A percentile compares a stretch with the other conserved stretches of the same genome.
Evolutionary conservation across 176 grass and related monocot species (phyloP).

Genomic region (Triticum timopheevii): DNA sequence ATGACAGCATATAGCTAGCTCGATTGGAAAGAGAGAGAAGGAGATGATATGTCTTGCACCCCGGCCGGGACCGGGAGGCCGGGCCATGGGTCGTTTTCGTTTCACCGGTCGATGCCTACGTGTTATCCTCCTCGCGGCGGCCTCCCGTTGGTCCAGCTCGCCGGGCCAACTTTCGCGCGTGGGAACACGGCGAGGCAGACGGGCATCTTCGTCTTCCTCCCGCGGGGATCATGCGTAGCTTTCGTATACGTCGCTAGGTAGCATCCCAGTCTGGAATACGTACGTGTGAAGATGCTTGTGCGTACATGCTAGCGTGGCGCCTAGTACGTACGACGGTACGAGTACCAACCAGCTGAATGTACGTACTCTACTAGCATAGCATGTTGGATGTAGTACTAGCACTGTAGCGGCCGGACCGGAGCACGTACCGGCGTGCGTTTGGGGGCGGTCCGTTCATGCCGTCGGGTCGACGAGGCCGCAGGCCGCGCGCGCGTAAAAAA

Average conservation of each 20-base stretch:
- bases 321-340: too few relatives aligned
- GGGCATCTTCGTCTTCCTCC: neutral
- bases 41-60: too few relatives aligned
- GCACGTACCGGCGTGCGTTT: too few relatives aligned
- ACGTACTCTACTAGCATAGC: too few relatives aligned
- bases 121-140: slow-evolving; percentile 7
- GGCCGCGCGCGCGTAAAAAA: too few relatives aligned
- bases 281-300: neutral
- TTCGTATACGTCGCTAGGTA: neutral
- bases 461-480: too few relatives aligned
- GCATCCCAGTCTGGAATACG: neutral
- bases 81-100: neutral
- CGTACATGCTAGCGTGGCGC: too few relatives aligned
- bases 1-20: neutral
- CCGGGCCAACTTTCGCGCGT: neutral
- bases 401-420: too few relatives aligned
- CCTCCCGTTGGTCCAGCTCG: slow-evolving; percentile 30
- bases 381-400: too few relatives aligned
- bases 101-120: neutral
- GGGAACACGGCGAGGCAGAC: neutral
- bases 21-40: neutral
- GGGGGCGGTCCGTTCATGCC: too few relatives aligned
- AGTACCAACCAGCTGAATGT: too few relatives aligned
- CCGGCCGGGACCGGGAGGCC: neutral
- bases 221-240: neutral